A percentile compares a stretch with the other conserved stretches of the same genome.
Conservation (phyloP, 176 grass and related monocot species). For the Phoenix roebelenii region DNA sequence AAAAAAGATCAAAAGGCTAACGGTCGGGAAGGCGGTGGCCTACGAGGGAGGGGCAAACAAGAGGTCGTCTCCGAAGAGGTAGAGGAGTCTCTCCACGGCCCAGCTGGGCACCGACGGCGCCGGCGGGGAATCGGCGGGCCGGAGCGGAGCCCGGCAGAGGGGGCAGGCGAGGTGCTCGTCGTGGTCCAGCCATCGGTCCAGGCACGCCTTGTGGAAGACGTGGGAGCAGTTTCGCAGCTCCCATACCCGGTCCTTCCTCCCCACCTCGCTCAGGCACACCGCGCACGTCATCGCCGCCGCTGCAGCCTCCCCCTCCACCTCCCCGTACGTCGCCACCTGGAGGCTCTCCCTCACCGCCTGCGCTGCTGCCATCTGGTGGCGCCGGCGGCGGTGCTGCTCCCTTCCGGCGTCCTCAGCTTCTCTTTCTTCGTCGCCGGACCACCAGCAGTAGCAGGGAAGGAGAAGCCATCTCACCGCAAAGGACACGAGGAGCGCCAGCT, state of each 20-base stretch:
- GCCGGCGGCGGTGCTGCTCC: background rate
- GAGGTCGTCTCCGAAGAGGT: constrained; percentile 2
- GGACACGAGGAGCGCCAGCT: background rate
- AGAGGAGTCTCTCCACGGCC: constrained; percentile 1
- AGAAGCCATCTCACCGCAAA: background rate
- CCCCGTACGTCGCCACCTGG: background rate
- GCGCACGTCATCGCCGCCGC: background rate
- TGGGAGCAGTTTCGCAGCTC: constrained; percentile 17
- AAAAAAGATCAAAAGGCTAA: too few relatives aligned
- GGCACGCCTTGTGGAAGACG: constrained; percentile 12
- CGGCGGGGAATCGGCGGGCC: background rate
- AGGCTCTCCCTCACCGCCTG: constrained; percentile 2
- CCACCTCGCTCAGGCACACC: constrained; percentile 2
- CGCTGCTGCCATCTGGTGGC: background rate
- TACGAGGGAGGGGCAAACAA: background rate
- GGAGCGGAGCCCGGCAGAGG: background rate
- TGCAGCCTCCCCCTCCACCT: background rate
- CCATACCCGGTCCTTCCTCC: constrained; percentile 1
- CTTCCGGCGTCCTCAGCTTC: too few relatives aligned
- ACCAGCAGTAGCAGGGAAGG: background rate
- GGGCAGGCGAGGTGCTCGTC: constrained; percentile 18
- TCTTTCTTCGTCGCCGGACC: background rate
- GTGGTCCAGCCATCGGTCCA: constrained; percentile 24
- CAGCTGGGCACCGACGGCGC: background rate
- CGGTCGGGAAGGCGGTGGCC: too few relatives aligned